A percentile compares a stretch with the other conserved stretches of the same genome.
These are phyloP conservation scores for Pulveroboletus frians DNA, from an alignment of 768 basidiomycete genomes.

Conservation along the genomic window DNA sequence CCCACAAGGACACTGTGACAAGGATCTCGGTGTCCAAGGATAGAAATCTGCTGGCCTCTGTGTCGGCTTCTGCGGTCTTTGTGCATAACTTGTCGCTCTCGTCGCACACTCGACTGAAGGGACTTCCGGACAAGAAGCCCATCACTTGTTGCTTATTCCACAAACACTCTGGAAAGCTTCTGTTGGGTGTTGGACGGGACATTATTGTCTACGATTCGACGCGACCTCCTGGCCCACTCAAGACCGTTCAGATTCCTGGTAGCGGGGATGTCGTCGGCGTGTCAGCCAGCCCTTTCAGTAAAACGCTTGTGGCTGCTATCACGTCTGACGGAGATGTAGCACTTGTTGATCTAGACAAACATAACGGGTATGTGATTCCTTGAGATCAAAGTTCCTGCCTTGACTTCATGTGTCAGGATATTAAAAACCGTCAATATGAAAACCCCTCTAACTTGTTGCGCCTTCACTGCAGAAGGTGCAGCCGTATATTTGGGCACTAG, in stretches of 20 bases:
- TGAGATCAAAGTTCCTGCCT: background rate
- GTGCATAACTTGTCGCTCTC: constrained; percentile 56
- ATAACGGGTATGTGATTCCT: constrained; percentile 49
- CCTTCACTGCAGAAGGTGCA: constrained; percentile 67
- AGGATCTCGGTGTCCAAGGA: constrained; percentile 60
- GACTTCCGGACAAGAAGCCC: constrained; percentile 39
- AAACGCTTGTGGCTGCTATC: constrained; percentile 58
- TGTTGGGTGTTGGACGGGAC: constrained; percentile 49
- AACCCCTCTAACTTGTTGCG: constrained; percentile 50
- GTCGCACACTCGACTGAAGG: constrained; percentile 51
- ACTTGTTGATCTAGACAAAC: constrained; percentile 70
- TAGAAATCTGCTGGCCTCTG: constrained; percentile 49
- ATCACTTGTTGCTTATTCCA: constrained; percentile 56
- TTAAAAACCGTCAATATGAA: constrained; percentile 55
- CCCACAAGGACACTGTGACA: constrained; percentile 47
- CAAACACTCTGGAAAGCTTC: constrained; percentile 52
- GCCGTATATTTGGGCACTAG: constrained; percentile 62
- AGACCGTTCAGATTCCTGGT: constrained; percentile 46
- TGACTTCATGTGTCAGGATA: constrained; percentile 36
- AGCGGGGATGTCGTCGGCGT: constrained; percentile 51
- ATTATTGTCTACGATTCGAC: constrained; percentile 60
- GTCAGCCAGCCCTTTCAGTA: constrained; percentile 71
- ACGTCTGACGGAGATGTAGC: constrained; percentile 50
- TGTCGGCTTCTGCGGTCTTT: constrained; percentile 48
- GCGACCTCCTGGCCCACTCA: constrained; percentile 51